phyloP scores from a whole-genome alignment of 2,329 filamentous ascomycete species.

The Colletotrichum costaricense region DNA sequence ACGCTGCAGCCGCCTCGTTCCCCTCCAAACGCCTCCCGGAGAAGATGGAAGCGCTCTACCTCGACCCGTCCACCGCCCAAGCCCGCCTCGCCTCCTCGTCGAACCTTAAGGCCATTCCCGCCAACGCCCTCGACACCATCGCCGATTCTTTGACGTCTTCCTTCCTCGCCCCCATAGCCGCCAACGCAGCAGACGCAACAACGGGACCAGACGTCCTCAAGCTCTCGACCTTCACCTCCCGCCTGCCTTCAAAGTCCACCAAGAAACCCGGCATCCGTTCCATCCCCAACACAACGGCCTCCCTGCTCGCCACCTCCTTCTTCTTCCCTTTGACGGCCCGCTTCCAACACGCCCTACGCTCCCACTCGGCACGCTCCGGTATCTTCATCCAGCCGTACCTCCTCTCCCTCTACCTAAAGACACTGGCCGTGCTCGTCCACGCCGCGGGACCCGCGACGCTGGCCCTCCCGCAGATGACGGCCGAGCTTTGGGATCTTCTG shows the following conservation, averaged over 20 bases:
- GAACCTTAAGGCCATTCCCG: slow-evolving; percentile 61
- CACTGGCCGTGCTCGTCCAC: slow-evolving; percentile 83
- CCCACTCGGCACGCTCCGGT: slow-evolving; percentile 51
- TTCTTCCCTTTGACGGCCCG: slow-evolving; percentile 89
- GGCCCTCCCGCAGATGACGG: slow-evolving; percentile 81
- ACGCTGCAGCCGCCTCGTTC: slow-evolving; percentile 68
- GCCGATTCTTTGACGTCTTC: slow-evolving; percentile 74
- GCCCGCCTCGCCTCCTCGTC: slow-evolving; percentile 41
- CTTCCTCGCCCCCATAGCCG: slow-evolving; percentile 85
- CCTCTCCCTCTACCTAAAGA: slow-evolving; percentile 85
- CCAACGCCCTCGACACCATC: slow-evolving; percentile 75
- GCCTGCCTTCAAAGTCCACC: slow-evolving; percentile 60
- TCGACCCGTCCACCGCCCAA: slow-evolving; percentile 43
- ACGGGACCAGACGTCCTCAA: slow-evolving; percentile 88
- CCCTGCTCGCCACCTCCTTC: slow-evolving; percentile 79
- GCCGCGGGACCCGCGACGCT: slow-evolving; percentile 85
- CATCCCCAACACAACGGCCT: slow-evolving; percentile 82
- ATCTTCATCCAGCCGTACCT: slow-evolving; percentile 81
- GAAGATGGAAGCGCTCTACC: slow-evolving; percentile 79
- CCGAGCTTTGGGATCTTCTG: slow-evolving; percentile 86
- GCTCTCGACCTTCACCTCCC: slow-evolving; percentile 87
- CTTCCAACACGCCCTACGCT: slow-evolving; percentile 74
- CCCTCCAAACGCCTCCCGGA: slow-evolving; percentile 84
- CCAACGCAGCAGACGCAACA: slow-evolving; percentile 81
- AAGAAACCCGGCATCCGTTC: slow-evolving; percentile 59